These are phyloP conservation scores for Zarea fungicola DNA, from an alignment of 2,329 filamentous ascomycete genomes.

Conservation along the genomic window DNA sequence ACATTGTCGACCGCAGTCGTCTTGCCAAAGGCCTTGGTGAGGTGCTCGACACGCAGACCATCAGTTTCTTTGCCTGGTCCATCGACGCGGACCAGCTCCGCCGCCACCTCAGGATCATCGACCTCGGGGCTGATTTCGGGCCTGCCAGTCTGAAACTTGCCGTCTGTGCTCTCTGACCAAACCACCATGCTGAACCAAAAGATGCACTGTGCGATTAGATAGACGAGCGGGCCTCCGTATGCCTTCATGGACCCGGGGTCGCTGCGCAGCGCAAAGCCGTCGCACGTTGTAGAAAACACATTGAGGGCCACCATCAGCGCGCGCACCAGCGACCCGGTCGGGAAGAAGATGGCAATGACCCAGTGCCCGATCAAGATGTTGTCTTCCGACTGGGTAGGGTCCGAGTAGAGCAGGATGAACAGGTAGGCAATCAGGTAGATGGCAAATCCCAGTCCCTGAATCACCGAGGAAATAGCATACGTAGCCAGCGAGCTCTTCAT, in stretches of 20 bases:
- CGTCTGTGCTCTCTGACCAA: constrained; percentile 64
- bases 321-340: constrained; percentile 65
- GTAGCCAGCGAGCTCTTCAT: constrained; percentile 69
- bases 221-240: constrained; percentile 76
- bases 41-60: constrained; percentile 58
- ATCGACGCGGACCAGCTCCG: constrained; percentile 23
- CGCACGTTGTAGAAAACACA: constrained; percentile 70
- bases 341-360: constrained; percentile 63
- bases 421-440: constrained; percentile 65
- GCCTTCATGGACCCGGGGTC: constrained; percentile 64
- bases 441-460: constrained; percentile 64
- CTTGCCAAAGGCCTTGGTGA: constrained; percentile 62
- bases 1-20: constrained; percentile 65
- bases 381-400: constrained; percentile 59
- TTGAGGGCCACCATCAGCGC: constrained; percentile 70
- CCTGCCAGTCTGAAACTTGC: constrained; percentile 14
- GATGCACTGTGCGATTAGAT: constrained; percentile 65
- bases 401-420: constrained; percentile 65
- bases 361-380: constrained; percentile 68
- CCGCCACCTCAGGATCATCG: constrained; percentile 24
- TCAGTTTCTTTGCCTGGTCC: constrained; percentile 27
- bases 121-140: constrained; percentile 15
- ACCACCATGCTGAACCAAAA: constrained; percentile 64
- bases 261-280: constrained; percentile 50
- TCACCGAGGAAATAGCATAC: constrained; percentile 71